These are phyloP conservation scores for Austroboletus eburneus DNA, from an alignment of 768 basidiomycete genomes.

Conservation along the genomic window DNA sequence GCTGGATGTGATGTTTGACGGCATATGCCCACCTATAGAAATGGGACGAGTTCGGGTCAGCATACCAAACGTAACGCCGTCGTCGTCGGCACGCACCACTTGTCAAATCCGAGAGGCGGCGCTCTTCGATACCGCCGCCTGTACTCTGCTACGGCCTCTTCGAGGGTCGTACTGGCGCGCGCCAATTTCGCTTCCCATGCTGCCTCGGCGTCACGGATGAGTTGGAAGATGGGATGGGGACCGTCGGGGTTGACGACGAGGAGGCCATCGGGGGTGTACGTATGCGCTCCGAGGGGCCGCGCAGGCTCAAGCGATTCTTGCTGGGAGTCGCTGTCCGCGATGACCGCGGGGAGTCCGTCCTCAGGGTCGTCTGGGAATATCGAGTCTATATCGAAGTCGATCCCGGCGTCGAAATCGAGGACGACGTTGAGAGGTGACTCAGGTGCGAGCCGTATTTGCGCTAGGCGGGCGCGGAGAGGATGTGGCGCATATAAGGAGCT, in stretches of 20 bases:
- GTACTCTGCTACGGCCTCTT: conserved; percentile 38
- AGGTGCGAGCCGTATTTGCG: neutral
- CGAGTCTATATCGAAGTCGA: neutral
- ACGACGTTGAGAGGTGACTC: no score
- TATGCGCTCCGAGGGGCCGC: conserved; percentile 12
- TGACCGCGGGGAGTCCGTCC: neutral
- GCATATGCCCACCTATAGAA: conserved; percentile 43
- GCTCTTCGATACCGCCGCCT: conserved; percentile 29
- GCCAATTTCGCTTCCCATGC: conserved; percentile 35
- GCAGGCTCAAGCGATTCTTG: no score
- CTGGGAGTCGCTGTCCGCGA: neutral
- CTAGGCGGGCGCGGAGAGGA: no score
- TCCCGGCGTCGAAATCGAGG: neutral
- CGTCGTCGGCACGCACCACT: conserved; percentile 30
- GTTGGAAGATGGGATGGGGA: conserved; percentile 42
- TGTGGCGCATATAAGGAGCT: neutral
- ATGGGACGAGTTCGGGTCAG: no score
- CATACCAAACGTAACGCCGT: neutral
- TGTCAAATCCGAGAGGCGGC: conserved; percentile 41
- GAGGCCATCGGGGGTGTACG: conserved; percentile 25
- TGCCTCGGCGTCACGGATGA: conserved; percentile 35
- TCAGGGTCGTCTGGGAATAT: neutral
- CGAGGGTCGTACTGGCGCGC: conserved; percentile 35
- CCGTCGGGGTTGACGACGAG: conserved; percentile 34
- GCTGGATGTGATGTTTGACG: conserved; percentile 33